Evolutionary conservation across 1,284 basidiomycete species (phyloP).

Genomic region (Exobasidium rhododendri): DNA sequence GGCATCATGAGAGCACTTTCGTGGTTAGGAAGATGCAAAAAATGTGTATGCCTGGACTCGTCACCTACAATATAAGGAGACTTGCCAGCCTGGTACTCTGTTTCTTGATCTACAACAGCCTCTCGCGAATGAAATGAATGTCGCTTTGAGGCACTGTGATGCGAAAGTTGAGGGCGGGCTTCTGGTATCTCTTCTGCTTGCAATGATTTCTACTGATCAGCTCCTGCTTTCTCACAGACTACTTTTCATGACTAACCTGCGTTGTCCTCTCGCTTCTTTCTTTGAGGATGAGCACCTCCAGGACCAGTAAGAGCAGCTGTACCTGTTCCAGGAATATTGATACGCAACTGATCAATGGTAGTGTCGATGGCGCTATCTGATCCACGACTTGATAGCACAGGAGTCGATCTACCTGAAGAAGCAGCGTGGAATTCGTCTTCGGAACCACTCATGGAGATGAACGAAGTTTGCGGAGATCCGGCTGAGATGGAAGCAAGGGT

Average conservation of each 20-base stretch:
- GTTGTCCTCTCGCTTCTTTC: constrained; percentile 13
- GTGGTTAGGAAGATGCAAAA: too few species aligned
- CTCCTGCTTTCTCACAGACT: too few species aligned
- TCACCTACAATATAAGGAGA: constrained; percentile 32
- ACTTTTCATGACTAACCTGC: too few species aligned
- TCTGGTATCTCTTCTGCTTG: not conserved
- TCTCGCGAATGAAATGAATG: constrained; percentile 43
- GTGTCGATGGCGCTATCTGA: not conserved
- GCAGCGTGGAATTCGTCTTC: not conserved
- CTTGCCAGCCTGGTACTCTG: constrained; percentile 34
- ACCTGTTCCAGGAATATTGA: constrained; percentile 11
- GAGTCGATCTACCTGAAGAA: not conserved
- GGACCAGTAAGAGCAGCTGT: not conserved
- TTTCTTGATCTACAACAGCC: constrained; percentile 24
- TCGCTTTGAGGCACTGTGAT: not conserved
- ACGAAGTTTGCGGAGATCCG: too few species aligned
- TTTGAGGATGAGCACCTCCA: constrained; percentile 10
- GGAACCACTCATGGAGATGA: too few species aligned
- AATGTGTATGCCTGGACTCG: too few species aligned
- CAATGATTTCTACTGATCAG: too few species aligned
- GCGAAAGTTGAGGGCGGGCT: not conserved
- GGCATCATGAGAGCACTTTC: too few species aligned
- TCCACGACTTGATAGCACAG: not conserved
- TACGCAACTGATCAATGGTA: not conserved
- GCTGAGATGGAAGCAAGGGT: too few species aligned